Conservation (phyloP, 805 yeast species). For the Hanseniaspora mollemarum region DNA sequence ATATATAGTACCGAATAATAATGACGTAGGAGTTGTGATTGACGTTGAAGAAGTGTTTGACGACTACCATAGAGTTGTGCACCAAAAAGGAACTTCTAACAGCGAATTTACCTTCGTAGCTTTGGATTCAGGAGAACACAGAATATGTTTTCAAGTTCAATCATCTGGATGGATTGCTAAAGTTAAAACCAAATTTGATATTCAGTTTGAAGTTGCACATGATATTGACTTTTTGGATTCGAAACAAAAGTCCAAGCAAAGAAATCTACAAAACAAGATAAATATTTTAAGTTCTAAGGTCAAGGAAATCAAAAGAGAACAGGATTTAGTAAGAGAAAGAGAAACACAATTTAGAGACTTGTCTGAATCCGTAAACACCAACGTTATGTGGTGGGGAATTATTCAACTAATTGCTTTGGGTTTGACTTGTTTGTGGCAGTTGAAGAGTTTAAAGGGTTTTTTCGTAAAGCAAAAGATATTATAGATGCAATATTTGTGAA, state of each 20-base stretch:
- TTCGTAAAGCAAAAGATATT: slow-evolving; percentile 62
- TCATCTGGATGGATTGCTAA: slow-evolving; percentile 53
- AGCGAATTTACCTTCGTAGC: slow-evolving; percentile 70
- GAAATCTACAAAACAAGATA: slow-evolving; percentile 46
- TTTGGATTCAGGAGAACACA: slow-evolving; percentile 65
- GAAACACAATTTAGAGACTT: slow-evolving; percentile 62
- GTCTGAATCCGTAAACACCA: slow-evolving; percentile 57
- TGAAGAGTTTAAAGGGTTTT: slow-evolving; percentile 60
- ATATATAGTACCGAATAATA: slow-evolving; percentile 30
- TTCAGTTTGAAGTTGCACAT: slow-evolving; percentile 59
- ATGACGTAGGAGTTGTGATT: slow-evolving; percentile 32
- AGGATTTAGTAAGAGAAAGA: slow-evolving; percentile 57
- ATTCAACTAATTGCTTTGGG: slow-evolving; percentile 53
- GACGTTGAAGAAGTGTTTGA: slow-evolving; percentile 59
- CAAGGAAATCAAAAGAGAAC: slow-evolving; percentile 52
- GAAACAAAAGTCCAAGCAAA: slow-evolving; percentile 48
- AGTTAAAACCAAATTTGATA: slow-evolving; percentile 44
- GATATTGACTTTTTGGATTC: slow-evolving; percentile 50
- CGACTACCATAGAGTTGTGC: slow-evolving; percentile 62
- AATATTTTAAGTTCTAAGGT: slow-evolving; percentile 47
- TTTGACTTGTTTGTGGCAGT: slow-evolving; percentile 62
- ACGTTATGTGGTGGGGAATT: slow-evolving; percentile 64
- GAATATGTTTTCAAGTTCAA: slow-evolving; percentile 51
- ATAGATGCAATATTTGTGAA: slow-evolving; percentile 18
- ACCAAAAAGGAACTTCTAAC: slow-evolving; percentile 50